These are phyloP conservation scores for Cercospora canescens DNA, from an alignment of 2,329 filamentous ascomycete genomes.

Conservation along the genomic window DNA sequence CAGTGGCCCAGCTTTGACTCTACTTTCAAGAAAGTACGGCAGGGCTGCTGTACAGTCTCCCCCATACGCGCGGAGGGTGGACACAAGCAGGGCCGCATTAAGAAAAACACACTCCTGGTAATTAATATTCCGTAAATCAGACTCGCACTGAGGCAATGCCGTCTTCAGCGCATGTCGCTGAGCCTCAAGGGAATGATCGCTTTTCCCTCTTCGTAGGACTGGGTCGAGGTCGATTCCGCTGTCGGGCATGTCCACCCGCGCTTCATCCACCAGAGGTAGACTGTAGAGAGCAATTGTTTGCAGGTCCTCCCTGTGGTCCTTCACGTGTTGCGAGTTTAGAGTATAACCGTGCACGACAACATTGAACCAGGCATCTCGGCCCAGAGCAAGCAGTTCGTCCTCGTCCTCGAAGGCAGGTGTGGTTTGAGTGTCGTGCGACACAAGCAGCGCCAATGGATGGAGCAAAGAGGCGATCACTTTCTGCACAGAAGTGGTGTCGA, in stretches of 20 bases:
- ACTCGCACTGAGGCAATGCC: slow-evolving; percentile 72
- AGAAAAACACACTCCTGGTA: slow-evolving; percentile 92
- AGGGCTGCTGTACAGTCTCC: slow-evolving; percentile 89
- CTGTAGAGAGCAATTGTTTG: slow-evolving; percentile 84
- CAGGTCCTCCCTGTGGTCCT: slow-evolving; percentile 73
- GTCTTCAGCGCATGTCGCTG: slow-evolving; percentile 78
- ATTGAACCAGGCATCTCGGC: slow-evolving; percentile 96
- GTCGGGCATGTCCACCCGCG: slow-evolving; percentile 85
- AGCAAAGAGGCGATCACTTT: slow-evolving; percentile 86
- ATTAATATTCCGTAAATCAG: slow-evolving; percentile 77
- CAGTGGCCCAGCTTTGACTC: slow-evolving; percentile 63
- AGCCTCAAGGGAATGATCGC: slow-evolving; percentile 70
- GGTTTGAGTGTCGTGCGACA: slow-evolving; percentile 60
- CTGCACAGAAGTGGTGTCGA: slow-evolving; percentile 70
- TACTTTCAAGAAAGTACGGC: slow-evolving; percentile 92
- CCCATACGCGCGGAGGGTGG: slow-evolving; percentile 79
- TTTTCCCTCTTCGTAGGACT: slow-evolving; percentile 82
- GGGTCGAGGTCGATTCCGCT: slow-evolving; percentile 97
- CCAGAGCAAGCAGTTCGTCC: slow-evolving; percentile 54
- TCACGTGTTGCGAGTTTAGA: slow-evolving; percentile 69
- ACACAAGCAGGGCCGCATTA: slow-evolving; percentile 85
- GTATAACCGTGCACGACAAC: slow-evolving; percentile 92
- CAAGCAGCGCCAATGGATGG: slow-evolving; percentile 81
- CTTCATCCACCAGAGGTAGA: slow-evolving; percentile 81
- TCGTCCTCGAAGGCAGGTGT: slow-evolving; percentile 51